Conservation (phyloP, 805 yeast species). For the Barnettozyma pratensis region DNA sequence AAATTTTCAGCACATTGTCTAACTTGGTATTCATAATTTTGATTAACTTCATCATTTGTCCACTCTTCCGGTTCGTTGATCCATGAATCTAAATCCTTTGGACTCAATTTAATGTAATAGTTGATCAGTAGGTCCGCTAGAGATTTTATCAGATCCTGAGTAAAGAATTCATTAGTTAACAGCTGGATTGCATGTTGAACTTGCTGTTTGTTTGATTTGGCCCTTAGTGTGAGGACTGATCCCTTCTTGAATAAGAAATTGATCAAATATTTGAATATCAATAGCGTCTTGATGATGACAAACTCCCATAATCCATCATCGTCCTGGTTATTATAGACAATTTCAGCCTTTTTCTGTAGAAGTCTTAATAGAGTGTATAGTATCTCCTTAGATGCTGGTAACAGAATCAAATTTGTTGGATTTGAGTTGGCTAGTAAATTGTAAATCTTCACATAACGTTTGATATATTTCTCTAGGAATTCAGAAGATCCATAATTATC, state of each 20-base stretch:
- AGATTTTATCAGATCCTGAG: constrained; percentile 47
- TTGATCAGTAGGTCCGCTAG: constrained; percentile 63
- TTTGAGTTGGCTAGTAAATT: constrained; percentile 51
- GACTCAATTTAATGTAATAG: constrained; percentile 70
- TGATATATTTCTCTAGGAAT: constrained; percentile 61
- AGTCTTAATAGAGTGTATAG: constrained; percentile 55
- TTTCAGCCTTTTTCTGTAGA: constrained; percentile 59
- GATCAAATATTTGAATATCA: constrained; percentile 60
- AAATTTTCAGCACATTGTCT: constrained; percentile 85
- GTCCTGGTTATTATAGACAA: constrained; percentile 52
- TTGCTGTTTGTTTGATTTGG: constrained; percentile 61
- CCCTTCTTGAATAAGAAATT: constrained; percentile 61
- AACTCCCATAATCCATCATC: constrained; percentile 69
- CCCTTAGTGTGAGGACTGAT: constrained; percentile 54
- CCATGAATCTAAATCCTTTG: constrained; percentile 81
- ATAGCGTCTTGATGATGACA: constrained; percentile 59
- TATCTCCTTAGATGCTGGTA: constrained; percentile 59
- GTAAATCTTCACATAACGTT: constrained; percentile 72
- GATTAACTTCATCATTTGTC: constrained; percentile 72
- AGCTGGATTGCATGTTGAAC: constrained; percentile 50
- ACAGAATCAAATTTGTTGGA: constrained; percentile 65
- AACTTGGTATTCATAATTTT: constrained; percentile 78
- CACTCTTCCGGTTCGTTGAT: constrained; percentile 86
- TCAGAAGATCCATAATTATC: constrained; percentile 38
- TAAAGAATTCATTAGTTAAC: constrained; percentile 51